phyloP scores from a whole-genome alignment of 306 rosid species.

The Fagus crenata region DNA sequence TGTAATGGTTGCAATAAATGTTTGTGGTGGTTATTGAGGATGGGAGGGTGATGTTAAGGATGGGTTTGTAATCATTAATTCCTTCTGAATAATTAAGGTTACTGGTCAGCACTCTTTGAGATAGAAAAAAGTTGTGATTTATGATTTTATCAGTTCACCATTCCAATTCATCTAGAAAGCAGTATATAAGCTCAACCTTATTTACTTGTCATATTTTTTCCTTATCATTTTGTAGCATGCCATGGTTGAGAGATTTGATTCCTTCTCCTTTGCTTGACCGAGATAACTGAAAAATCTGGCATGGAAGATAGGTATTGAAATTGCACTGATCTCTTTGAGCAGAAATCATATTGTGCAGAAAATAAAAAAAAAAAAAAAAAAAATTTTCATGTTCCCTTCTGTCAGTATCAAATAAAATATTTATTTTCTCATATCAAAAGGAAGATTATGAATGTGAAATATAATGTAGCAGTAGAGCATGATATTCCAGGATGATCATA shows the following conservation, averaged over 20 bases:
- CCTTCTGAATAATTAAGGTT: slow-evolving; percentile 9
- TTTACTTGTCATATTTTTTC: background rate
- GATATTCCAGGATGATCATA: no score
- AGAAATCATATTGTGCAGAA: background rate
- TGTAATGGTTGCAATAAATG: slow-evolving; percentile 41
- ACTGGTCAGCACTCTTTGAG: slow-evolving; percentile 38
- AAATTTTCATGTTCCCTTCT: no score
- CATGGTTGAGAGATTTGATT: background rate
- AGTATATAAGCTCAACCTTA: background rate
- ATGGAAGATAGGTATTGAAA: background rate
- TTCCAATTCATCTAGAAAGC: background rate
- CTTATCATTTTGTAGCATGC: background rate
- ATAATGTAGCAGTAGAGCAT: no score
- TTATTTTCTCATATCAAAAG: no score
- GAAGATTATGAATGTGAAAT: no score
- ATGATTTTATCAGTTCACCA: background rate
- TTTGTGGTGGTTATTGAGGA: slow-evolving; percentile 37
- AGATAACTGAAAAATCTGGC: background rate
- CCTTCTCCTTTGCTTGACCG: background rate
- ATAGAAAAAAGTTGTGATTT: slow-evolving; percentile 36
- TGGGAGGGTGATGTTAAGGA: slow-evolving; percentile 32
- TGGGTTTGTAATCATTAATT: background rate
- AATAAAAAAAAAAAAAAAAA: no score
- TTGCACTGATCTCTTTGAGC: background rate
- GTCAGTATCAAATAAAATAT: no score